A percentile compares a stretch with the other conserved stretches of the same genome.
Evolutionary conservation across 768 basidiomycete genomes (phyloP).

Genomic region (Agaricus blazei): DNA sequence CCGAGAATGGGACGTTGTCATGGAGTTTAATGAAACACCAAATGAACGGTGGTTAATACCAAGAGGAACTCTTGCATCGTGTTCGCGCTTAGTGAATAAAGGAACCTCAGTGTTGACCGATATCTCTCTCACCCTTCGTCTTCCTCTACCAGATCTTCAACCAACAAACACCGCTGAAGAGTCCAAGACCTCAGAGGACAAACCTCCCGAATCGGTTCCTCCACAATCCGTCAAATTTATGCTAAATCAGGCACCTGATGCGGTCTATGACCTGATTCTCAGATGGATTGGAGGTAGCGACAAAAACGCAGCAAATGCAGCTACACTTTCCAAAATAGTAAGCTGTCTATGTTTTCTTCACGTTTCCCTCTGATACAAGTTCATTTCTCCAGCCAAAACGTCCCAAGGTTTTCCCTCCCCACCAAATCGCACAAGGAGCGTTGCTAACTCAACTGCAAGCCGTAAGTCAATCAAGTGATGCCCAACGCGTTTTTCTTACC

Average conservation of each 20-base stretch:
- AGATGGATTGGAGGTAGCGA: constrained; percentile 59
- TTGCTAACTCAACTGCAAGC: constrained; percentile 55
- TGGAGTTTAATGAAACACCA: constrained; percentile 64
- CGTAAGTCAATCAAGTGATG: constrained; percentile 28
- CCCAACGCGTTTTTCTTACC: not conserved
- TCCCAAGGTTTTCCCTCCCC: constrained; percentile 48
- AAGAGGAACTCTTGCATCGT: constrained; percentile 30
- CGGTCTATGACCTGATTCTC: constrained; percentile 53
- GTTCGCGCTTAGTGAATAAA: constrained; percentile 5
- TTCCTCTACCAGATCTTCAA: constrained; percentile 35
- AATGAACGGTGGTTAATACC: constrained; percentile 68
- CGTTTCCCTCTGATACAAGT: not conserved
- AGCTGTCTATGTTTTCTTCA: constrained; percentile 7
- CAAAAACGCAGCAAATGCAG: constrained; percentile 44
- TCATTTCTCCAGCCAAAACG: constrained; percentile 27
- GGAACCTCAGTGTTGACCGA: not conserved
- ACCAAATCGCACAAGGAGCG: constrained; percentile 51
- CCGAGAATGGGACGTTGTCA: constrained; percentile 66
- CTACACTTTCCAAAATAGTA: constrained; percentile 42
- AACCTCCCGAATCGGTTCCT: constrained; percentile 4
- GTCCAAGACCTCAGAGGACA: constrained; percentile 7
- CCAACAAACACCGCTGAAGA: not conserved
- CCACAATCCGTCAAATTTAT: constrained; percentile 17
- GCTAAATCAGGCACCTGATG: constrained; percentile 37
- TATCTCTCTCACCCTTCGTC: constrained; percentile 16